Evolutionary conservation across 1,284 basidiomycete genomes (phyloP), one percentile per base, ranked within the genome.

Genomic region (Leccinum subspadiceum): DNA sequence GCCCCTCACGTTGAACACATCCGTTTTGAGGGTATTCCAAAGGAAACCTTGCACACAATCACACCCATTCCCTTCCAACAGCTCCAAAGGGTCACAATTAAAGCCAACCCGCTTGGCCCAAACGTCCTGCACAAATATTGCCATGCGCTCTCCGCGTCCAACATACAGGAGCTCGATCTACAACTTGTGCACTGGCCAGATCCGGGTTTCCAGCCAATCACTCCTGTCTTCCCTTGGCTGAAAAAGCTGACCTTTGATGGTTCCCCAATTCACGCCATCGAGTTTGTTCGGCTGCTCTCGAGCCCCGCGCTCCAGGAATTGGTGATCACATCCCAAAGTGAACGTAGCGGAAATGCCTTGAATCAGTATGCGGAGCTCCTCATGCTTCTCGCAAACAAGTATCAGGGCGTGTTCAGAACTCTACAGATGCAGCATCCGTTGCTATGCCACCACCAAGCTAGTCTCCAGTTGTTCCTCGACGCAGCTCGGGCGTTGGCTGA

Each of bases 61-160:
- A 53, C 49, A 9, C 71, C 69, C 7, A 41, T 73, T 26, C 54
- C 67, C 17, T 73, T 73, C 13, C 61, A 29, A 37, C 65, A 48
- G 20, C 65, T 70, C 12, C 63, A 53, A 31, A 70, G 57, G 46
- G 57, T 69, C 49, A 57, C 66, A 3, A 69, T 70, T n/a, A 70
- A 69, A 63, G 46, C 65, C 33, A 69, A 62, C 22, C 70, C 67
- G 12, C 65, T 68, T n/a, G 31, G n/a, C 26, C 66, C 68, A 53
- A 61, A 61, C 12, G 67, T 72, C n/a, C 54, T 68, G n/a, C 70
- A 72, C 35, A 72, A 69, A 67, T 68, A 67, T 17, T 65, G 59
- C 15, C 62, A 70, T 44, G 61, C 60, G 29, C 57, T 68, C 50
- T 69, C 70, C 10, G 60, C 60, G n/a, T 69, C 67, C 9, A 3